Evolutionary conservation across 805 yeast genomes (phyloP).

Genomic region (Dipodascus albidus): DNA sequence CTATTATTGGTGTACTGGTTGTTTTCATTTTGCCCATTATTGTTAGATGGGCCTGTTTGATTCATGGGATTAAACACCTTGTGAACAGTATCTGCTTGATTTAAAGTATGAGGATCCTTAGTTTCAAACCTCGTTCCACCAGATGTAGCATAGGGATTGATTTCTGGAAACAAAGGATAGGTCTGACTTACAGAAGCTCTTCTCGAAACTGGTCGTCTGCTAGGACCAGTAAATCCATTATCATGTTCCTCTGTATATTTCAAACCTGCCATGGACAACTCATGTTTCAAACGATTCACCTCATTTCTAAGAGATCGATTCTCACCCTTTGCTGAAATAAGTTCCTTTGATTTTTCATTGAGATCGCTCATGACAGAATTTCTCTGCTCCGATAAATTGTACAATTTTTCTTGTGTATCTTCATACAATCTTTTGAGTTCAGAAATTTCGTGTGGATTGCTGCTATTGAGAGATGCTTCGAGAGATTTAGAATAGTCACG

Average conservation of each 20-base stretch:
- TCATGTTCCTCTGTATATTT: not conserved
- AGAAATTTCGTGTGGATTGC: not conserved
- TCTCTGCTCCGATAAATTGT: not conserved
- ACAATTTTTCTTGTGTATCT: not conserved
- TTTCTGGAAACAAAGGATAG: not conserved
- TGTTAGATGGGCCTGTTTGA: too few species aligned
- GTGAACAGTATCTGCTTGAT: too few species aligned
- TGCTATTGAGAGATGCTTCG: conserved; percentile 1
- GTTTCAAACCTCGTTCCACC: not conserved
- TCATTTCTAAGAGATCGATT: not conserved
- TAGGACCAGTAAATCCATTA: not conserved
- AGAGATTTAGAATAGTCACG: not conserved
- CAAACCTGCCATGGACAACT: not conserved
- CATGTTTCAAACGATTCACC: not conserved
- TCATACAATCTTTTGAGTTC: not conserved
- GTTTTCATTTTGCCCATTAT: not conserved
- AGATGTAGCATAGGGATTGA: not conserved
- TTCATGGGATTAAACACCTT: too few species aligned
- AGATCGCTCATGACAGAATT: not conserved
- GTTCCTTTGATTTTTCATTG: not conserved
- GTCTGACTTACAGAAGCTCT: not conserved
- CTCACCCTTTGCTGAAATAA: not conserved
- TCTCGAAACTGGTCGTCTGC: not conserved
- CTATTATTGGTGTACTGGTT: not conserved
- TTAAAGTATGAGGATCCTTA: not conserved